Evolutionary conservation across 1,284 basidiomycete genomes (phyloP), one percentile per base, ranked within the genome.

Genomic region (Schizophyllum commune): DNA sequence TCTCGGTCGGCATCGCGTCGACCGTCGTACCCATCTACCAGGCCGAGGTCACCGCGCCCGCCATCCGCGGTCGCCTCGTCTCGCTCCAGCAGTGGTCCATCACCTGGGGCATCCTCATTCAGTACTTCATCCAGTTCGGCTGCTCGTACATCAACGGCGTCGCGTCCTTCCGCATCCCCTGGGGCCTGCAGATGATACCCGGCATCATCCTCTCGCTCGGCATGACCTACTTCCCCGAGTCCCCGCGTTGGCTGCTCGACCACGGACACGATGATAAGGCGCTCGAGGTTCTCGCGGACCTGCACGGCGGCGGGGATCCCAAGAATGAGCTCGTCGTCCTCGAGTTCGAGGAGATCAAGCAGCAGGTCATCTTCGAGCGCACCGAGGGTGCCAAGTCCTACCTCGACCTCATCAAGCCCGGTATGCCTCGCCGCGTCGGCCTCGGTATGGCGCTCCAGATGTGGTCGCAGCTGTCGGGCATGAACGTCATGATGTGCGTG

Each of bases 291-390:
- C 79, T 94, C 47, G 88, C 90, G 22, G 86, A 92, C 67, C 81
- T 92, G 22, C 92, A 94, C 69, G 92, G 90, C 57, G 75, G 78
- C 52, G 92, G 92, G 22, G 78, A 93, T 69, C 73, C 71, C 51
- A 73, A 77, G 32, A 77, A 86, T 66, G 81, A 84, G 52, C 79
- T 94, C 19, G 92, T 94, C 32, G 76, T 83, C 53, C 83, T 92
- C 64, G 92, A 94, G 71, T 92, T 79, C 68, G 82, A 85, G 65
- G 90, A 94, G 74, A 94, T 94, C 72, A 85, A 81, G 70, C 79
- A 85, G 60, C 88, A 92, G 66, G 86, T 92, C 55, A 7, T 61
- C 60, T 84, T 84, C 66, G 92, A 94, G 72, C 80, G 81, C 32
- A 83, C 75, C 0, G 81, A 89, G 68, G 89, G 88, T 19, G 86